Percentiles rank a stretch among this genome's conserved stretches.
phyloP scores from a whole-genome alignment of 768 basidiomycete genomes.

The Russula vinacea region DNA sequence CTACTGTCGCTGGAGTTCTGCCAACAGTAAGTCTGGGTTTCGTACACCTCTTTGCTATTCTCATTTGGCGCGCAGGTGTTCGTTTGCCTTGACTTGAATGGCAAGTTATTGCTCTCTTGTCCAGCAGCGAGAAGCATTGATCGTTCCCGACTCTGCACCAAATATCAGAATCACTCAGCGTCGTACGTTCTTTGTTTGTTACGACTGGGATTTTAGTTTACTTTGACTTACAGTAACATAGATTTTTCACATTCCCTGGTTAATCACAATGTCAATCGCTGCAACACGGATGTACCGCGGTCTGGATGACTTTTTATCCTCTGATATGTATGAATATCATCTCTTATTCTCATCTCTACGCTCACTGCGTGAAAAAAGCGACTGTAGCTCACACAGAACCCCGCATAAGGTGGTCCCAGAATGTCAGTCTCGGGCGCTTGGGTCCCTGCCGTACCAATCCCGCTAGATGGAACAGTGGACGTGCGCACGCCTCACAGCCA shows the following conservation, averaged over 20 bases:
- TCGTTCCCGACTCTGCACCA: no score
- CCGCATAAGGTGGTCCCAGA: no score
- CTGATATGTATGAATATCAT: not conserved
- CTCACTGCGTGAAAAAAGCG: not conserved
- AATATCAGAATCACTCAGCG: not conserved
- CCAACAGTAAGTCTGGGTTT: not conserved
- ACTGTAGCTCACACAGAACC: no score
- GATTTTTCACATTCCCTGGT: not conserved
- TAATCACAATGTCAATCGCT: not conserved
- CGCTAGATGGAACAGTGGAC: no score
- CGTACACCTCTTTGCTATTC: not conserved
- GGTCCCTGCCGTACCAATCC: no score
- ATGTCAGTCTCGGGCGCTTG: no score
- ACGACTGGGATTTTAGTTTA: not conserved
- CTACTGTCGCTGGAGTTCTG: not conserved
- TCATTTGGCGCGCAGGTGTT: not conserved
- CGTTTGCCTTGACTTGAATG: not conserved
- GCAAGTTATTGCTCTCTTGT: not conserved
- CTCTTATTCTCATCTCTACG: not conserved
- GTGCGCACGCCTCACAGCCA: no score
- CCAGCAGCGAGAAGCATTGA: not conserved
- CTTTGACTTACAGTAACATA: not conserved
- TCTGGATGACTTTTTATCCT: not conserved
- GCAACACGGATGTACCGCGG: slow-evolving; percentile 2
- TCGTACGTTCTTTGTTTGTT: not conserved